A percentile compares a stretch with the other conserved stretches of the same genome.
These are phyloP conservation scores for Aspergillus sp. DNA, from an alignment of 2,329 filamentous ascomycete species.

Conservation along the genomic window DNA sequence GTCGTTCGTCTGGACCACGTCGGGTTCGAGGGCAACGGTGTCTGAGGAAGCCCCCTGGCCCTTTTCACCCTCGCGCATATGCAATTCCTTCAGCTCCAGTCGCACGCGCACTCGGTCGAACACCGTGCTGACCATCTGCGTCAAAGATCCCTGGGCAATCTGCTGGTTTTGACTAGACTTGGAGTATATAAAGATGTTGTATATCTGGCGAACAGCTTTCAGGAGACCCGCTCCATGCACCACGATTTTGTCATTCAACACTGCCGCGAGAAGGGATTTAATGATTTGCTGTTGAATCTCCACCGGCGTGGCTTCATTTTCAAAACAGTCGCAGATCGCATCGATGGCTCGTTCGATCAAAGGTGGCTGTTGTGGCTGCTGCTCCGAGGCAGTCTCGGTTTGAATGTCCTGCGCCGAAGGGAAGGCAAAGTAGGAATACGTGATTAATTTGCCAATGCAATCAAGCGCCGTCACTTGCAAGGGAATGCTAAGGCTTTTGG, in stretches of 20 bases:
- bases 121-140: constrained; percentile 97
- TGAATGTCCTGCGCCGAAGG: constrained; percentile 46
- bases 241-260: constrained; percentile 97
- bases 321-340: constrained; percentile 98
- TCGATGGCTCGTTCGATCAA: constrained; percentile 97
- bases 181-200: constrained; percentile 97
- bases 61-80: constrained; percentile 49
- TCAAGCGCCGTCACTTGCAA: constrained; percentile 89
- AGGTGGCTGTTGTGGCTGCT: constrained; percentile 66
- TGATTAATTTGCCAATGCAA: constrained; percentile 98
- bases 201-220: constrained; percentile 95
- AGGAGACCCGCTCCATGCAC: constrained; percentile 94
- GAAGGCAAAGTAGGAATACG: constrained; percentile 95
- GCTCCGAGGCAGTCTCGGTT: constrained; percentile 30
- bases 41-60: constrained; percentile 33
- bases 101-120: constrained; percentile 91
- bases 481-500: constrained; percentile 79
- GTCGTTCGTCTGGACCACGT: constrained; percentile 45
- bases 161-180: constrained; percentile 94
- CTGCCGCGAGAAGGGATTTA: constrained; percentile 91
- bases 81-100: constrained; percentile 81
- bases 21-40: constrained; percentile 37
- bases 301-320: constrained; percentile 86
- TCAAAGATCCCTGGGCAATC: constrained; percentile 92
- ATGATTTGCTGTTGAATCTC: constrained; percentile 98